Base-by-base conservation (phyloP, 164 flowering plant genomes). In the Macadamia tetraphylla region DNA sequence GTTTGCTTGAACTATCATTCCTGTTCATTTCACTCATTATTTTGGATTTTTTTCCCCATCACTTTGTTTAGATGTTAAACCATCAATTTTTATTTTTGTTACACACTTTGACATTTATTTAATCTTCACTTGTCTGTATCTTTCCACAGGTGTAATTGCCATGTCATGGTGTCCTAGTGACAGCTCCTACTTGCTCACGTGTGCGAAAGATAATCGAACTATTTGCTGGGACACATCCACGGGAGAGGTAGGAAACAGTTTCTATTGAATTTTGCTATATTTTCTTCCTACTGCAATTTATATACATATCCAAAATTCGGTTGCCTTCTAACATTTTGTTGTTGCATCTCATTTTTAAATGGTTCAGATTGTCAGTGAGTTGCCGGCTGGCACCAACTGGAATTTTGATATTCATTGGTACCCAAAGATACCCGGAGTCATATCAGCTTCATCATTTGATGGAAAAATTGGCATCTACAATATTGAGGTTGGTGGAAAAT, bases 371-470 rank as follows among this genome's bases (percentile, higher is more conserved):
- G 92, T 84, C 29, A 79, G 88, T 78, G 99, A 92, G 77, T 76
- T 95, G 76, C 99, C 99, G 9, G 79, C 87, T 32, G 86, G 94
- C 60, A 81, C 87, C 69, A 92, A 88, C 77, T 92, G 94, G 97
- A 92, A 89, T 77, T 92, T 91, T 79, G 99, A 95, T 82, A 79
- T 95, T 18, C 99, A 95, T 69, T 92, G 98, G 99, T 92, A 95
- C 78, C 84, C 96, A 17, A 92, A 83, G 83, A 84, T 88, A 63
- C 99, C 99, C 13, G 99, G 99, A 55, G 81, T 95, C 49, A 89
- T 95, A 77, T 86, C 97, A 66, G 90, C 99, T 52, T 95, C 98
- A 71, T 92, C 99, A 14, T 95, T 87, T 85, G 99, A 95, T 83
- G 98, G 98, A 64, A 95, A 90, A 77, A 83, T 95, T 81, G 93